Base-by-base conservation (phyloP, 1,139 yeast species). In the Geotrichum cucujoidarum region DNA sequence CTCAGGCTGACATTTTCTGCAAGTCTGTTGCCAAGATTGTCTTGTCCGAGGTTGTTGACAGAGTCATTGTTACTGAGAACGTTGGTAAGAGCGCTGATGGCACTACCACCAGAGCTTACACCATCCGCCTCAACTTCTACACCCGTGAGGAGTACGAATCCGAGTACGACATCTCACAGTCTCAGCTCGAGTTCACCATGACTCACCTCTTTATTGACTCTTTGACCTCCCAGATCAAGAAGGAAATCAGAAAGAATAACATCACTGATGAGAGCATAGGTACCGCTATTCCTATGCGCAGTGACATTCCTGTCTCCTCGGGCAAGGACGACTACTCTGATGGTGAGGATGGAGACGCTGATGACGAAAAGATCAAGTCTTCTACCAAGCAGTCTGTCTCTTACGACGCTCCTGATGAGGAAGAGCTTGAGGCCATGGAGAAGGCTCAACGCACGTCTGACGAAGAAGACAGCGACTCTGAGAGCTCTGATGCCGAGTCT, bases 391-490 rank as follows among this genome's bases (percentile, higher is more conserved):
- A 89, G 69, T 82, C 95, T 22, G 95, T 88, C 37, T 86, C 96
- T 0, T 90, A 89, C 61, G 97, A 88, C 57, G 96, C 82, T 17
- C 96, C 96, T 25, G 97, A 89, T 68, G 97, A 87, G 54, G 97
- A 87, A 42, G 96, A 88, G 64, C 71, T 85, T 52, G 96, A 86
- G 65, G 83, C 85, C 40, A 85, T 86, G 90, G 81, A 81, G 66
- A 77, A 77, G 61, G 95, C 90, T 39, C 58, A 56, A 40, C 51
- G 55, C 46, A 69, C 71, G 27, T 69, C 63, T 27, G 75, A 70
- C 49, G 76, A 68, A 39, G 68, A 66, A 24, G 67, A 67, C 7
- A 66, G 70, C 18, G 74, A 68, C 35, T 72, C 63, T 30, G 63
- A 62, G 14, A 73, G 67, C 25, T 63, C 60, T 16, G 67, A 57